These are phyloP conservation scores for Aspergillus sp. DNA, from an alignment of 2,329 filamentous ascomycete species.

Conservation along the genomic window DNA sequence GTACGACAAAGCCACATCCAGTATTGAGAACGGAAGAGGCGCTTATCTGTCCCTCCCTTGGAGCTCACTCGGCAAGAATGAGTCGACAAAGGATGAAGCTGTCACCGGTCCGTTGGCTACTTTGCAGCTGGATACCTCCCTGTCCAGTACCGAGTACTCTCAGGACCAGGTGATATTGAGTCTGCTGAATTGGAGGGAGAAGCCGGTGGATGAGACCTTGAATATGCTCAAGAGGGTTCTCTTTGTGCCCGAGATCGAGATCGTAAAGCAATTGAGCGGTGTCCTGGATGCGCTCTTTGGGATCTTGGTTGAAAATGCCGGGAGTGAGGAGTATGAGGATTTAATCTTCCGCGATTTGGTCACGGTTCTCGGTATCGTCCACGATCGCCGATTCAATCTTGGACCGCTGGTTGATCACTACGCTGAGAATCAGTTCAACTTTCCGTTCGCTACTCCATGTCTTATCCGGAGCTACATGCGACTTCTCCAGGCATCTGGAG, in stretches of 20 bases:
- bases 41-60: constrained; percentile 82
- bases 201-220: constrained; percentile 60
- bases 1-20: constrained; percentile 82
- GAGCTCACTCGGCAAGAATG: constrained; percentile 57
- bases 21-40: constrained; percentile 60
- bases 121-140: constrained; percentile 70
- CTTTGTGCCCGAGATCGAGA: constrained; percentile 94
- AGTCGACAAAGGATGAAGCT: constrained; percentile 59
- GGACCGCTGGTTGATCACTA: constrained; percentile 87
- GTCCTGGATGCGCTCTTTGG: constrained; percentile 88
- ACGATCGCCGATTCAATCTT: constrained; percentile 87
- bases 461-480: constrained; percentile 78
- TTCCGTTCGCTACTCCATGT: constrained; percentile 82
- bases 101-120: constrained; percentile 71
- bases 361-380: constrained; percentile 81
- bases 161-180: constrained; percentile 82
- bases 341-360: constrained; percentile 85
- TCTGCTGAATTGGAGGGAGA: constrained; percentile 76
- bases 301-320: constrained; percentile 82
- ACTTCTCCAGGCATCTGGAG: constrained; percentile 70
- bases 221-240: constrained; percentile 70
- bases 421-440: constrained; percentile 79
- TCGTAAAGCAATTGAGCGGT: constrained; percentile 84
- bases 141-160: constrained; percentile 91
- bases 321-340: constrained; percentile 86